A percentile compares a stretch with the other conserved stretches of the same genome.
Evolutionary conservation across 176 grass and related monocot species (phyloP).

Genomic region (Ensete glaucum): DNA sequence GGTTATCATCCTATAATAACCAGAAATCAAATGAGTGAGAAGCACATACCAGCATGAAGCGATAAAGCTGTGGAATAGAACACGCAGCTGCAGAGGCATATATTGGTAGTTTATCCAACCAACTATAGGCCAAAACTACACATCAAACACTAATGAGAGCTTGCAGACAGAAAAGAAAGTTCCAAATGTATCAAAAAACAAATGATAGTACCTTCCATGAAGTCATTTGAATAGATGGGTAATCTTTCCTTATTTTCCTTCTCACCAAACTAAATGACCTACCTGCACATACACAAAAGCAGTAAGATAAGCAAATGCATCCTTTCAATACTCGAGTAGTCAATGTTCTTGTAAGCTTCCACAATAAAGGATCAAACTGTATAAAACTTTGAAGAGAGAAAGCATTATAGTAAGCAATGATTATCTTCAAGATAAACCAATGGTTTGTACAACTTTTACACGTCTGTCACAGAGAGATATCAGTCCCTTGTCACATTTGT

Average conservation of each 20-base stretch:
- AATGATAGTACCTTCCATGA: constrained; percentile 26
- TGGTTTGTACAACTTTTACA: not conserved
- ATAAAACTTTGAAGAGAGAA: not conserved
- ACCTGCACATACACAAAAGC: constrained; percentile 23
- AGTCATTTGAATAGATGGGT: constrained; percentile 29
- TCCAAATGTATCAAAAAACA: not conserved
- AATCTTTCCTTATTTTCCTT: constrained; percentile 29
- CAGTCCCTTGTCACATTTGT: no score
- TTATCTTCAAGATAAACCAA: no score
- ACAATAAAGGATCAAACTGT: not conserved
- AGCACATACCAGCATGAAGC: constrained; percentile 63
- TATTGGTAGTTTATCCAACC: constrained; percentile 85
- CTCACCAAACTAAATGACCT: constrained; percentile 28
- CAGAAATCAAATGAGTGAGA: not conserved
- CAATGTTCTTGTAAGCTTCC: not conserved
- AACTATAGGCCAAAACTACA: constrained; percentile 87
- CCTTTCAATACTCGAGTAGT: not conserved
- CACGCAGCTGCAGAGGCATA: constrained; percentile 82
- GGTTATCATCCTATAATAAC: no score
- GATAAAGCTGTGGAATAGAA: constrained; percentile 66
- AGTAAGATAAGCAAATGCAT: not conserved
- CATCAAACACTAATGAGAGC: not conserved
- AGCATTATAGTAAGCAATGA: no score
- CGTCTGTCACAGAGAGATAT: not conserved
- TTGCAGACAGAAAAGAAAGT: no score